Conservation (phyloP, 768 basidiomycete species). For the Dentipellis fragilis region DNA sequence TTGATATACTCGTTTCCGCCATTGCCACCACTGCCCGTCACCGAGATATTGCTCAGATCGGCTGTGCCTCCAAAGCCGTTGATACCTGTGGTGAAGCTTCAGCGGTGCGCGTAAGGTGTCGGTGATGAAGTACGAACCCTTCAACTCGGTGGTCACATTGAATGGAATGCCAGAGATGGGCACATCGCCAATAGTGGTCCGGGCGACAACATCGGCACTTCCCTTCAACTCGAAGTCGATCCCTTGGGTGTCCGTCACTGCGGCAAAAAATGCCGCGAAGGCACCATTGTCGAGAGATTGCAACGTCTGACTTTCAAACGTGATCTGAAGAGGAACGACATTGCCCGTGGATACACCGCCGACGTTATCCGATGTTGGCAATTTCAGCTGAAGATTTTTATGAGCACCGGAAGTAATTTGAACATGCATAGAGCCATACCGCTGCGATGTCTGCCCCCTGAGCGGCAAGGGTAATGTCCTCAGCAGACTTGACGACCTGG, state of each 20-base stretch:
- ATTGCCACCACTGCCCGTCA: conserved; percentile 54
- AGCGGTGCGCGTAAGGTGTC: background rate
- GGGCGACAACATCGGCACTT: conserved; percentile 45
- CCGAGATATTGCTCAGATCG: conserved; percentile 41
- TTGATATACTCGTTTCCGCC: conserved; percentile 52
- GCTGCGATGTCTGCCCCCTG: conserved; percentile 42
- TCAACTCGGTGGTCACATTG: conserved; percentile 44
- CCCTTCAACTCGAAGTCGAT: conserved; percentile 44
- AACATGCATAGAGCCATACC: conserved; percentile 23
- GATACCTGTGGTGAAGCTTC: conserved; percentile 32
- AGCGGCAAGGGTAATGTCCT: conserved; percentile 41
- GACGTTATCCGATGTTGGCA: conserved; percentile 37
- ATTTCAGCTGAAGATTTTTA: conserved; percentile 28
- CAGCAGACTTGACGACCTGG: conserved; percentile 46
- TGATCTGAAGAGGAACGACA: conserved; percentile 45
- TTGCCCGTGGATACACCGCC: conserved; percentile 68
- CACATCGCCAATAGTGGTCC: conserved; percentile 55
- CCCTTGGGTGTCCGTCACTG: conserved; percentile 38
- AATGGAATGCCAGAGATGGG: conserved; percentile 58
- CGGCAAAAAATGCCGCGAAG: conserved; percentile 48
- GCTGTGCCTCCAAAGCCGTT: conserved; percentile 47
- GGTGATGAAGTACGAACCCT: conserved; percentile 26
- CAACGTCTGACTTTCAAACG: conserved; percentile 47
- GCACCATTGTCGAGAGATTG: conserved; percentile 42
- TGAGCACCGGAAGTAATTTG: no score